A percentile compares a stretch with the other conserved stretches of the same genome.
Conservation (phyloP, 495 filamentous ascomycete genomes). For the Penicillium bovifimosum region DNA sequence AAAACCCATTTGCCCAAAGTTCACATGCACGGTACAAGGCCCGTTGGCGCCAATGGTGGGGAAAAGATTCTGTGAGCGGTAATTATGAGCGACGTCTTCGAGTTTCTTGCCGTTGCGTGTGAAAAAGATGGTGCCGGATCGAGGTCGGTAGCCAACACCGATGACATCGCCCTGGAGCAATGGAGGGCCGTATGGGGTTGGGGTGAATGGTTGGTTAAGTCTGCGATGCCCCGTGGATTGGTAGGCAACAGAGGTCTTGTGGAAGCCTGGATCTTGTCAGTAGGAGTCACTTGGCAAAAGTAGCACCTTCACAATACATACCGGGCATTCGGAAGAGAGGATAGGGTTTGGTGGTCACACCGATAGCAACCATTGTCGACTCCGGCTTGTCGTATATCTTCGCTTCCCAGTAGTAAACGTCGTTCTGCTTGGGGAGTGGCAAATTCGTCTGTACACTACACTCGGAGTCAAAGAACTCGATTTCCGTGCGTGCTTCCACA, state of each 20-base stretch:
- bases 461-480: conserved; percentile 97
- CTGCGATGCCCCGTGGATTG: conserved; percentile 79
- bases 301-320: conserved; percentile 34
- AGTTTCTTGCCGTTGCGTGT: conserved; percentile 96
- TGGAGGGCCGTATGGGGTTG: conserved; percentile 71
- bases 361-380: conserved; percentile 74
- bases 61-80: conserved; percentile 95
- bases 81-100: conserved; percentile 87
- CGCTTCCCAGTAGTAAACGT: conserved; percentile 99
- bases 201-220: conserved; percentile 83
- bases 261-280: conserved; percentile 58
- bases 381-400: conserved; percentile 98
- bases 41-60: conserved; percentile 93
- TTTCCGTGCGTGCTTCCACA: conserved; percentile 91
- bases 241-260: conserved; percentile 88
- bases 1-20: conserved; percentile 95
- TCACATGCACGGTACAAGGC: conserved; percentile 87
- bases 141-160: conserved; percentile 89
- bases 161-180: conserved; percentile 92
- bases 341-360: conserved; percentile 94
- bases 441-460: conserved; percentile 97
- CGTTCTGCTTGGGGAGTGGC: conserved; percentile 95
- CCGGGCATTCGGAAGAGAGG: conserved; percentile 90
- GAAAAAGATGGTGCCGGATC: conserved; percentile 94
- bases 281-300: not conserved